Evolutionary conservation across 2,329 filamentous ascomycete genomes (phyloP), one percentile per base, ranked within the genome.

Genomic region (Macrophomina pseudophaseolina): DNA sequence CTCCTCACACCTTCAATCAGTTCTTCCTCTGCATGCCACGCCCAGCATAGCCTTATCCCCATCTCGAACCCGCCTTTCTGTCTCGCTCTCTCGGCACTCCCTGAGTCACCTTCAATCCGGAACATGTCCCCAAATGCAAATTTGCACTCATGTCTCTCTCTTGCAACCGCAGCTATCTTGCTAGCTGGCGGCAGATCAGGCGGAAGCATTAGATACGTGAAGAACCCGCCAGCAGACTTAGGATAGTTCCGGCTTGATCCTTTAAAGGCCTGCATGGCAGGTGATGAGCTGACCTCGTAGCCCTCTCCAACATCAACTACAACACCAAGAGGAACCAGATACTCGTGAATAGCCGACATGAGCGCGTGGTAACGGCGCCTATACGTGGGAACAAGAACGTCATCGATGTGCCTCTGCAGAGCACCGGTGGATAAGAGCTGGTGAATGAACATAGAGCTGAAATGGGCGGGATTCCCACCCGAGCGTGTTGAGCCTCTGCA

Each of bases 201-300:
- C 3, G 96, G 76, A 1, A 82, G 84, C 58, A 62, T 51, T 32
- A 96, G 77, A 92, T 93, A 97, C 54, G 96, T 81, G 76, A 97
- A 97, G 75, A 94, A 97, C 0, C 93, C 93, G 0, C 93, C 93
- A 40, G 90, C 90, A 2, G 89, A 76, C 3, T 81, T 75, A 30
- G 80, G 78, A 65, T 80, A 75, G 1, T 75, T 72, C 8, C 2
- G 5, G 11, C 16, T 48, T 28, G 42, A 40, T 6, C 12, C 65
- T 84, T 77, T 14, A 76, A 75, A 38, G 81, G 66, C 71, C 77
- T 70, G 80, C 14, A 6, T 16, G 12, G 53, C 40, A 5, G 58
- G 49, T 3, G n/a, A 7, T 2, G 49, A n/a, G n/a, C 16, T 38
- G 5, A 14, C 30, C 38, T 62, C 58, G 32, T 62, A 62, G 2